Evolutionary conservation across 345 rosid genomes (phyloP), one percentile per base, ranked within the genome.

Genomic region (Lagerstroemia speciosa): DNA sequence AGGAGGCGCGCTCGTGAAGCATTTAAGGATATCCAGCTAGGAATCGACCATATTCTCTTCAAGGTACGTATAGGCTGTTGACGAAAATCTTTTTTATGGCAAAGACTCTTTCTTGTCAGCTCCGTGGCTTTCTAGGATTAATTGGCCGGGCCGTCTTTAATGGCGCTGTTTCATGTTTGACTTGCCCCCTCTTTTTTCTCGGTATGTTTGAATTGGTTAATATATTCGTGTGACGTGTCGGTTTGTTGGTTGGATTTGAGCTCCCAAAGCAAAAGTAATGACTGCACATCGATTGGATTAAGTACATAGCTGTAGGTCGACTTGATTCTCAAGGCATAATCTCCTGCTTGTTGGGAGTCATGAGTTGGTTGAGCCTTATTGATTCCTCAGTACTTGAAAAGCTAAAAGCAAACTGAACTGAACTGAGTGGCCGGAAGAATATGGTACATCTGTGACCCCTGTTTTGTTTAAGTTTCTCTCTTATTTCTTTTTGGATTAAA

Each of bases 1-100:
- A 85, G 99, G 74, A 81, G 89, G 67, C 84, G 75, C 16, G 96
- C 85, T 66, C 95, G 98, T 29, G 87, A 91, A 34, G 90, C 96
- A 14, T 88, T 88, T 34, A 88, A 82, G 82, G 76, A 84, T 52
- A 75, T 86, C 57, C 98, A 92, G 76, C 87, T 86, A 53, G 79
- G 82, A 37, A 79, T 95, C 67, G 92, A 92, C 67, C 99, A 95
- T 76, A 71, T 95, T 53, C 81, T 95, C 67, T 87, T 95, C 71
- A 90, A 88, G 99, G 99, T 91, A 37, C 24, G 5, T 40, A 6
- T 41, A 50, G 0, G 68, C 55, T 38, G 55, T 66, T 12, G 7
- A 36, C 26, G n/a, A n/a, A n/a, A n/a, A n/a, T n/a, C n/a, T n/a
- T n/a, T n/a, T n/a, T n/a, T n/a, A n/a, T n/a, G n/a, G n/a, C n/a